phyloP scores from a whole-genome alignment of 179 eudicot genomes.

The Actinidia arguta region DNA sequence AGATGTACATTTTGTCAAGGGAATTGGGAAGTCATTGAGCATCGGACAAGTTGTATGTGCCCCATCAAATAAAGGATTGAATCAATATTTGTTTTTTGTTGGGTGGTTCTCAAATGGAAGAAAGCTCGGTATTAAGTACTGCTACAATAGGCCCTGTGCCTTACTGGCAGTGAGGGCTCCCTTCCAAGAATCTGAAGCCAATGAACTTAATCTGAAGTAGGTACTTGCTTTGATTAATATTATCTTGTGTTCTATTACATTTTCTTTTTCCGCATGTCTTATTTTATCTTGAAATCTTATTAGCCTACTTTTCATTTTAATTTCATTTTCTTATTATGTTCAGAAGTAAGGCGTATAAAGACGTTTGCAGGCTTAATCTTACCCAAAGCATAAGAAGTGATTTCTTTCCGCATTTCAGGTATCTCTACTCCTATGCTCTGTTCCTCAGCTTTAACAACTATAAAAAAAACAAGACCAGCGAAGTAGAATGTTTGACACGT shows the following conservation, averaged over 20 bases:
- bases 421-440: slow-evolving; percentile 8
- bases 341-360: slow-evolving; percentile 50
- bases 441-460: background rate
- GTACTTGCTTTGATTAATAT: slow-evolving; percentile 16
- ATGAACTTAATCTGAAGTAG: slow-evolving; percentile 38
- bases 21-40: slow-evolving; percentile 68
- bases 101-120: slow-evolving; percentile 82
- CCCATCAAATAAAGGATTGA: slow-evolving; percentile 54
- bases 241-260: slow-evolving; percentile 3
- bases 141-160: slow-evolving; percentile 89
- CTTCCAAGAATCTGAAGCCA: slow-evolving; percentile 41
- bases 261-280: background rate
- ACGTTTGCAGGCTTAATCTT: slow-evolving; percentile 43
- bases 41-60: slow-evolving; percentile 96
- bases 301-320: background rate
- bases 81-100: slow-evolving; percentile 78
- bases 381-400: slow-evolving; percentile 80
- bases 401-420: slow-evolving; percentile 89
- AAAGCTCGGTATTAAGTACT: slow-evolving; percentile 90
- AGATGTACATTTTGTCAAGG: slow-evolving; percentile 70
- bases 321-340: slow-evolving; percentile 23
- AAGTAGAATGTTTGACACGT: too few relatives aligned
- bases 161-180: slow-evolving; percentile 75
- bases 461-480: too few relatives aligned
- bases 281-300: background rate